These are phyloP conservation scores for Corrigiola litoralis DNA, from an alignment of 179 eudicot genomes.

Conservation along the genomic window DNA sequence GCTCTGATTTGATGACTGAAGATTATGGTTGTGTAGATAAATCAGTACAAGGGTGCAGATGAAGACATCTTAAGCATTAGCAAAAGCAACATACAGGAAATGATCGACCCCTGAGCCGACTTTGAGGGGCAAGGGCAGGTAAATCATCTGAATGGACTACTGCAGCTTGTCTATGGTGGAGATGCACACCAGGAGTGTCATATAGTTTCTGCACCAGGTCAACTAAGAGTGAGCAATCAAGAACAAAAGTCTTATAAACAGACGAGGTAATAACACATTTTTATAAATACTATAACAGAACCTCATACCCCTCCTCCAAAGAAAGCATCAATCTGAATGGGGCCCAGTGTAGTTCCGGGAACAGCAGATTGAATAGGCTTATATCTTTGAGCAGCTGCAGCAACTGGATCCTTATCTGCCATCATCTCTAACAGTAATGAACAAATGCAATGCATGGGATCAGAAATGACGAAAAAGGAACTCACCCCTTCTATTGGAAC, in stretches of 20 bases:
- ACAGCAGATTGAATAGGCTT: conserved; percentile 98
- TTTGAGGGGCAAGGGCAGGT: conserved; percentile 81
- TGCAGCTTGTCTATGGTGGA: conserved; percentile 97
- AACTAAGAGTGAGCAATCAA: neutral
- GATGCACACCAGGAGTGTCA: conserved; percentile 98
- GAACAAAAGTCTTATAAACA: neutral
- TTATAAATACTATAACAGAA: neutral
- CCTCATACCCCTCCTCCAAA: conserved; percentile 79
- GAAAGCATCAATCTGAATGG: conserved; percentile 85
- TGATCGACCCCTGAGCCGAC: conserved; percentile 85
- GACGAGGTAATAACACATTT: neutral
- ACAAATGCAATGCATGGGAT: neutral
- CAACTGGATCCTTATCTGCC: conserved; percentile 86
- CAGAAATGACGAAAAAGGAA: neutral
- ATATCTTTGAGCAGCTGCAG: conserved; percentile 79
- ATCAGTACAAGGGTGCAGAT: conserved; percentile 7
- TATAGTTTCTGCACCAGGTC: conserved; percentile 63
- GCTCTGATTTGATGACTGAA: conserved; percentile 27
- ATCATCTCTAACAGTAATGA: conserved; percentile 39
- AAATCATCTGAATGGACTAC: conserved; percentile 83
- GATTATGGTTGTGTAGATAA: conserved; percentile 20
- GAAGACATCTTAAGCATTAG: neutral
- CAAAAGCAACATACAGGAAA: conserved; percentile 56
- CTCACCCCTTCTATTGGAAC: neutral
- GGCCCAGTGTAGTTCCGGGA: conserved; percentile 98